These are phyloP conservation scores for Claviceps pazoutovae DNA, from an alignment of 2,329 filamentous ascomycete species.

Conservation along the genomic window DNA sequence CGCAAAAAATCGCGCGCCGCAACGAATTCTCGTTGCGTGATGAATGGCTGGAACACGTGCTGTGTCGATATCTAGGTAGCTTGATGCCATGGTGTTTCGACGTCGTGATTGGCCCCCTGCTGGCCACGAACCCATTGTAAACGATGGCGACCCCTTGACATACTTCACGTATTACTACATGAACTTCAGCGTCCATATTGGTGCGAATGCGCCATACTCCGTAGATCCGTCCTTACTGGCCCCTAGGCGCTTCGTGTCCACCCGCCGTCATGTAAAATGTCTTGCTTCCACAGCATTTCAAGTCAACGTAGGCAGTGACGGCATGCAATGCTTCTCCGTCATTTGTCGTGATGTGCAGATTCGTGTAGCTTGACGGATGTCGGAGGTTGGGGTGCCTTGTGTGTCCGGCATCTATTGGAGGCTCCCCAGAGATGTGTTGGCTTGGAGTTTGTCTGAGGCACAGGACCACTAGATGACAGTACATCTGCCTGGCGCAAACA, in stretches of 20 bases:
- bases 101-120: too few relatives aligned
- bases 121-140: background rate
- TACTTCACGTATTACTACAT: background rate
- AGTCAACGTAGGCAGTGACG: background rate
- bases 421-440: background rate
- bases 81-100: too few relatives aligned
- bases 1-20: background rate
- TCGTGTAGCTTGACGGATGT: background rate
- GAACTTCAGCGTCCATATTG: background rate
- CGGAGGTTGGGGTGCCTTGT: background rate
- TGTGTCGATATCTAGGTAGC: too few relatives aligned
- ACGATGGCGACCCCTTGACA: conserved; percentile 1
- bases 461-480: background rate
- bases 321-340: background rate
- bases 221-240: background rate
- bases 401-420: background rate
- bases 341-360: conserved; percentile 1
- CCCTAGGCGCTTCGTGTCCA: background rate
- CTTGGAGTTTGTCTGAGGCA: background rate
- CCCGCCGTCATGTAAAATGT: background rate
- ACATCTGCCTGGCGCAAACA: conserved; percentile 2
- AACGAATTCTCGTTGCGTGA: too few relatives aligned
- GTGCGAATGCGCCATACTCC: background rate
- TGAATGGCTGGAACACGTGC: too few relatives aligned
- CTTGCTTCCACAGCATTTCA: background rate